These are phyloP conservation scores for Abrus precatorius DNA, from an alignment of 306 rosid genomes.

Conservation along the genomic window DNA sequence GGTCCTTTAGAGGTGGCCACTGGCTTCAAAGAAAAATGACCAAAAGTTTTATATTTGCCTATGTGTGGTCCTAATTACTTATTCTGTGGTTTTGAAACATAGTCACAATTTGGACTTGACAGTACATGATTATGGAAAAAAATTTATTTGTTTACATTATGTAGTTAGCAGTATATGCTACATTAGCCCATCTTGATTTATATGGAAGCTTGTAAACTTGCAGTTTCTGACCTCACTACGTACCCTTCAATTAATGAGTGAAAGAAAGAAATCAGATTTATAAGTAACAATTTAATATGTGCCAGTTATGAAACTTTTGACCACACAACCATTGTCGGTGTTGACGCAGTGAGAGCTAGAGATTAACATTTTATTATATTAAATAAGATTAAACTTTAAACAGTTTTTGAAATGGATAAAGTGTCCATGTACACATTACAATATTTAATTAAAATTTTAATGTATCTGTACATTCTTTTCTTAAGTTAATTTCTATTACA, in stretches of 20 bases:
- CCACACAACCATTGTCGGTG: background rate
- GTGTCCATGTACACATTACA: too few relatives aligned
- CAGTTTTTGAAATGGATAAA: too few relatives aligned
- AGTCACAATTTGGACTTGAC: background rate
- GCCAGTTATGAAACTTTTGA: conserved; percentile 10
- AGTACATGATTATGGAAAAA: background rate
- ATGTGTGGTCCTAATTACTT: conserved; percentile 43
- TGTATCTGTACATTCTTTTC: too few relatives aligned
- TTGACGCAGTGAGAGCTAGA: background rate
- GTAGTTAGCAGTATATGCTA: background rate
- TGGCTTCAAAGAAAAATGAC: conserved; percentile 31
- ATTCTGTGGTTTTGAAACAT: background rate
- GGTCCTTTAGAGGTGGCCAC: conserved; percentile 42
- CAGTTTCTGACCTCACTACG: background rate
- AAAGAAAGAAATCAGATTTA: background rate
- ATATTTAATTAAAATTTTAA: too few relatives aligned
- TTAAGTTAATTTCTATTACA: too few relatives aligned
- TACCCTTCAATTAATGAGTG: background rate
- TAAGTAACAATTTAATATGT: conserved; percentile 2
- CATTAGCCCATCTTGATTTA: conserved; percentile 4
- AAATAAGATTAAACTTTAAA: too few relatives aligned
- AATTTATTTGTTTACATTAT: background rate
- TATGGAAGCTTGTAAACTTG: background rate
- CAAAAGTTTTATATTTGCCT: conserved; percentile 21
- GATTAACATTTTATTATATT: too few relatives aligned